phyloP scores from a whole-genome alignment of 2,329 filamentous ascomycete species.

The Diatrype stigma region DNA sequence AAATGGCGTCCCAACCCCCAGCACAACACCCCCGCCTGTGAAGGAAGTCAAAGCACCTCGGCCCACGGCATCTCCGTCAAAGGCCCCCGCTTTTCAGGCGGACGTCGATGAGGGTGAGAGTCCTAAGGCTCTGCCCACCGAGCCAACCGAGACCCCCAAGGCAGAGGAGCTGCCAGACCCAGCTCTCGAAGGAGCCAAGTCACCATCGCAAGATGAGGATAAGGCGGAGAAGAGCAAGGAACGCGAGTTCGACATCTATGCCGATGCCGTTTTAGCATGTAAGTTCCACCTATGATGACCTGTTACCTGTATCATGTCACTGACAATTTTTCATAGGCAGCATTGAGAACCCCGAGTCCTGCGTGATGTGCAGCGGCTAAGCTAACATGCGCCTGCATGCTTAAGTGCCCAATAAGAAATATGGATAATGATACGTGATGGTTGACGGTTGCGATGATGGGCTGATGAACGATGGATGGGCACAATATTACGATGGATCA shows the following conservation, averaged over 20 bases:
- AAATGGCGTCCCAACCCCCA: slow-evolving; percentile 67
- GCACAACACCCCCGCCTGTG: slow-evolving; percentile 58
- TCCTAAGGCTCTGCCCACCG: slow-evolving; percentile 71
- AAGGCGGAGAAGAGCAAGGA: slow-evolving; percentile 65
- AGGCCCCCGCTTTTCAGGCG: slow-evolving; percentile 68
- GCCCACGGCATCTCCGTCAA: slow-evolving; percentile 53
- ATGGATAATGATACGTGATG: slow-evolving; percentile 20
- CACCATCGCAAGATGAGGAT: slow-evolving; percentile 64
- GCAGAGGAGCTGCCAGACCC: slow-evolving; percentile 62
- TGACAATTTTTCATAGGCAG: slow-evolving; percentile 54
- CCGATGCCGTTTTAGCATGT: slow-evolving; percentile 86
- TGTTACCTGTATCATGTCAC: slow-evolving; percentile 24
- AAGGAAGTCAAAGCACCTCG: slow-evolving; percentile 36
- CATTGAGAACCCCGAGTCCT: slow-evolving; percentile 94
- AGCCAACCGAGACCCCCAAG: slow-evolving; percentile 60
- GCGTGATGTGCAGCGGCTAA: slow-evolving; percentile 96
- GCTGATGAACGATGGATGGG: neutral
- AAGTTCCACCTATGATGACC: slow-evolving; percentile 36
- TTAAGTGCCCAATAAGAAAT: slow-evolving; percentile 3
- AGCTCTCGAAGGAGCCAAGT: slow-evolving; percentile 46
- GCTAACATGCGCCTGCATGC: neutral
- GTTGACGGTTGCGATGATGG: slow-evolving; percentile 14
- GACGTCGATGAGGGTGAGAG: slow-evolving; percentile 74
- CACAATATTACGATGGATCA: neutral
- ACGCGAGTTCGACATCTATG: slow-evolving; percentile 89